phyloP scores from a whole-genome alignment of 192 early-diverging fungal genomes.

The Allomyces javanicus region DNA sequence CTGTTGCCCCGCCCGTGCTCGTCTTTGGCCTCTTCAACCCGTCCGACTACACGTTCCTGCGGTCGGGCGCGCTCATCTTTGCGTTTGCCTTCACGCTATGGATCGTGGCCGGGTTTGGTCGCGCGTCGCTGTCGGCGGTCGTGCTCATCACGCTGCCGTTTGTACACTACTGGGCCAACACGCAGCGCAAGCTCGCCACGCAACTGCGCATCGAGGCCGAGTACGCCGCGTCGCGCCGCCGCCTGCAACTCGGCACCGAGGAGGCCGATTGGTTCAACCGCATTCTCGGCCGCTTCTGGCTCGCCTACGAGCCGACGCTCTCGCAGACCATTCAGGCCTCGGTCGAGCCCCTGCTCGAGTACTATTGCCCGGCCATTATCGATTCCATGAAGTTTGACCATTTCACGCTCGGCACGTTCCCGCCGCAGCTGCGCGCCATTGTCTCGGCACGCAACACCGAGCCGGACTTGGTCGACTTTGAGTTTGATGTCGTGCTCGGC shows the following conservation, averaged over 20 bases:
- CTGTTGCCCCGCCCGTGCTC: no score
- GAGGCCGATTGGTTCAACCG: conserved; percentile 80
- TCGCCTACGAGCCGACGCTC: conserved; percentile 72
- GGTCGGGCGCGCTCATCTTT: no score
- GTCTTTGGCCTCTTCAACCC: no score
- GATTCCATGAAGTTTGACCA: conserved; percentile 51
- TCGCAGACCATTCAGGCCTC: conserved; percentile 47
- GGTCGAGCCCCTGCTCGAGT: conserved; percentile 52
- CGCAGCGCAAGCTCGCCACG: background rate
- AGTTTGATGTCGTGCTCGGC: conserved; percentile 40
- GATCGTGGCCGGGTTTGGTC: no score
- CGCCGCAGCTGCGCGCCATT: conserved; percentile 46
- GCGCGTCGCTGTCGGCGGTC: background rate
- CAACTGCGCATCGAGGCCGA: background rate
- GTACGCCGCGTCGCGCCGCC: background rate
- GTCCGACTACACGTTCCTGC: no score
- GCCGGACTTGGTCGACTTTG: conserved; percentile 23
- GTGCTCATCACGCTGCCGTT: background rate
- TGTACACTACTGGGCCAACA: background rate
- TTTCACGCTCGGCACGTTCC: conserved; percentile 61
- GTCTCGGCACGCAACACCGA: conserved; percentile 43
- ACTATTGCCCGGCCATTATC: conserved; percentile 57
- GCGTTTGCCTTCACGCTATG: no score
- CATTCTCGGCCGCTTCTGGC: conserved; percentile 71
- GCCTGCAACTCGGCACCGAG: conserved; percentile 14